Conservation (phyloP, 257 asterid genomes). For the Gentiana straminea region DNA sequence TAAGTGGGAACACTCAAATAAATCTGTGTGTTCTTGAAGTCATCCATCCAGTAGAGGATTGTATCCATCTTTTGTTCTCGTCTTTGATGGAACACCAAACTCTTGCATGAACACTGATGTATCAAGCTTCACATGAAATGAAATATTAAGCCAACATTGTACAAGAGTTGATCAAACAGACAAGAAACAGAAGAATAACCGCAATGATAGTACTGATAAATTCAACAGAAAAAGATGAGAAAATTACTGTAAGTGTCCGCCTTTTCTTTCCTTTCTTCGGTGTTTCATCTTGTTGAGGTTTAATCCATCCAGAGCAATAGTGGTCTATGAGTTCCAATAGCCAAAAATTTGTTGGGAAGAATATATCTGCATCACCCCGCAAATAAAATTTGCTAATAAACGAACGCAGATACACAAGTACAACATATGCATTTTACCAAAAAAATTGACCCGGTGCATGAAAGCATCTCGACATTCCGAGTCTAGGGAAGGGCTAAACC, state of each 20-base stretch:
- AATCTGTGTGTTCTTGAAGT: constrained; percentile 89
- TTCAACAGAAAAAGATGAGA: no score
- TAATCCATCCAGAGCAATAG: constrained; percentile 72
- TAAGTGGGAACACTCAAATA: constrained; percentile 94
- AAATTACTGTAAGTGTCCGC: constrained; percentile 62
- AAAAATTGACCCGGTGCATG: no score
- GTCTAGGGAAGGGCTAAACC: no score
- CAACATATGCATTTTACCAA: no score
- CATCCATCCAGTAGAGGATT: constrained; percentile 92
- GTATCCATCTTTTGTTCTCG: constrained; percentile 93
- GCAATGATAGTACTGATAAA: no score
- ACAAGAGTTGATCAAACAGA: no score
- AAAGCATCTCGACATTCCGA: no score
- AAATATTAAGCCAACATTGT: no score
- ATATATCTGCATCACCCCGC: constrained; percentile 96
- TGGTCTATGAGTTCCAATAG: constrained; percentile 84
- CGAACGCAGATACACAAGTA: no score
- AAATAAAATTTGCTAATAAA: no score
- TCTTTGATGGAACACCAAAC: constrained; percentile 87
- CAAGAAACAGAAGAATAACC: no score
- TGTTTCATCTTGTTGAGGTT: constrained; percentile 30
- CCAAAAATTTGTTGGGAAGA: constrained; percentile 91
- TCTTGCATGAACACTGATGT: constrained; percentile 93
- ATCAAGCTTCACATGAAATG: constrained; percentile 82
- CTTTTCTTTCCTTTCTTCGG: constrained; percentile 77